Evolutionary conservation across 2,329 filamentous ascomycete genomes (phyloP).

Genomic region (Diaporthe caulivora): DNA sequence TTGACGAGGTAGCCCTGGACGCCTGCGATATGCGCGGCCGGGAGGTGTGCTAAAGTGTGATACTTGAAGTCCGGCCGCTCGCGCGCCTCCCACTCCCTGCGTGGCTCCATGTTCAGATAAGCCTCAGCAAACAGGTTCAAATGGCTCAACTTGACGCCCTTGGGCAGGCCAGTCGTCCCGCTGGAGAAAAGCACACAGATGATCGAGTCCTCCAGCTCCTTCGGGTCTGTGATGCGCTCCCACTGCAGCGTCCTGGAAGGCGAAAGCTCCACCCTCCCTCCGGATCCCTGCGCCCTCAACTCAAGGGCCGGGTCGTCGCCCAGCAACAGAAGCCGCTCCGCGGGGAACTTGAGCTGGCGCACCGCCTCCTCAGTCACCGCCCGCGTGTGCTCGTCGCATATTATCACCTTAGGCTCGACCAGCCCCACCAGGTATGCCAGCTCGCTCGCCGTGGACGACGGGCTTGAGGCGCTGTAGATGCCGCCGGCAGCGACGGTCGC

Average conservation of each 20-base stretch:
- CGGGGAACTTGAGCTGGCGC: constrained; percentile 4
- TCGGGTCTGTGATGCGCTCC: constrained; percentile 63
- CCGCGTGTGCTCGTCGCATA: constrained; percentile 62
- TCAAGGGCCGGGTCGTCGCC: constrained; percentile 37
- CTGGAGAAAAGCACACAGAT: constrained; percentile 62
- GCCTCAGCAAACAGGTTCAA: constrained; percentile 56
- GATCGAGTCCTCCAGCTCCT: constrained; percentile 55
- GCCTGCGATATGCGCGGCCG: constrained; percentile 61
- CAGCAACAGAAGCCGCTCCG: constrained; percentile 45
- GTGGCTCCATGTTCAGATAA: constrained; percentile 47
- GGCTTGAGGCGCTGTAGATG: constrained; percentile 68
- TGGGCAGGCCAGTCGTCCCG: constrained; percentile 62
- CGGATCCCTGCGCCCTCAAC: constrained; percentile 47
- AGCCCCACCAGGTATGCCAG: constrained; percentile 59
- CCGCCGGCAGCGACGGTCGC: constrained; percentile 70
- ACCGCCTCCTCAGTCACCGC: constrained; percentile 51
- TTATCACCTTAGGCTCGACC: constrained; percentile 53
- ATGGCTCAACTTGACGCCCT: constrained; percentile 61
- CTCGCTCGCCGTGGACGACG: constrained; percentile 63
- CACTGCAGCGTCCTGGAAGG: constrained; percentile 59
- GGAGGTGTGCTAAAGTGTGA: constrained; percentile 57
- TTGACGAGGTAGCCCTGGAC: constrained; percentile 58
- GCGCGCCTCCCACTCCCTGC: constrained; percentile 47
- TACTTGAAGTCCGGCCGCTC: constrained; percentile 46
- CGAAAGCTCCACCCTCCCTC: constrained; percentile 49